Conservation (phyloP, 768 basidiomycete genomes). For the Boletus pseudopeckii region DNA sequence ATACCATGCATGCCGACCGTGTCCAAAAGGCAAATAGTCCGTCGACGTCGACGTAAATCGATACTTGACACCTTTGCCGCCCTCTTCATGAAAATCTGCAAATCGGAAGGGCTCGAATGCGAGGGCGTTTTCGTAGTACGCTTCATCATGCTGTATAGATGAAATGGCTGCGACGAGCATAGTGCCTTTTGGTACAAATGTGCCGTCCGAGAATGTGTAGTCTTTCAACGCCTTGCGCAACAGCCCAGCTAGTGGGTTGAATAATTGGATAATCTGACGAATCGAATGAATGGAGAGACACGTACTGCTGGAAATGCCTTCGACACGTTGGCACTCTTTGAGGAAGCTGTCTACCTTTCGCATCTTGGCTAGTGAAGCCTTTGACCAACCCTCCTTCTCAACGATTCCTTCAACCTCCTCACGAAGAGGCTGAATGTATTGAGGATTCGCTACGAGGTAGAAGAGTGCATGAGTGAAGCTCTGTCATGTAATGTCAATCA, state of each 20-base stretch:
- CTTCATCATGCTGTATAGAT: conserved; percentile 20
- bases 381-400: conserved; percentile 1
- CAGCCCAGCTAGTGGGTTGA: conserved; percentile 9
- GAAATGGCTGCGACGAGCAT: conserved; percentile 17
- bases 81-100: background rate
- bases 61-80: too few species aligned
- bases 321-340: conserved; percentile 5
- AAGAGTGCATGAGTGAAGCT: too few species aligned
- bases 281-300: conserved; percentile 3
- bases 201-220: conserved; percentile 38
- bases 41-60: too few species aligned
- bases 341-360: conserved; percentile 39
- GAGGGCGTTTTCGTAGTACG: conserved; percentile 27
- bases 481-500: too few species aligned
- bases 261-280: background rate
- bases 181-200: conserved; percentile 34
- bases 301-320: conserved; percentile 20
- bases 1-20: too few species aligned
- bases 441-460: too few species aligned
- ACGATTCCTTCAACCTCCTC: background rate
- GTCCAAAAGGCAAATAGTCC: too few species aligned
- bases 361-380: conserved; percentile 24
- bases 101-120: conserved; percentile 13
- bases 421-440: too few species aligned
- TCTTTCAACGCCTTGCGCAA: conserved; percentile 32